A percentile compares a stretch with the other conserved stretches of the same genome.
Evolutionary conservation across 352 stramenopile genomes (phyloP).

Genomic region (Globisporangium viniferum): DNA sequence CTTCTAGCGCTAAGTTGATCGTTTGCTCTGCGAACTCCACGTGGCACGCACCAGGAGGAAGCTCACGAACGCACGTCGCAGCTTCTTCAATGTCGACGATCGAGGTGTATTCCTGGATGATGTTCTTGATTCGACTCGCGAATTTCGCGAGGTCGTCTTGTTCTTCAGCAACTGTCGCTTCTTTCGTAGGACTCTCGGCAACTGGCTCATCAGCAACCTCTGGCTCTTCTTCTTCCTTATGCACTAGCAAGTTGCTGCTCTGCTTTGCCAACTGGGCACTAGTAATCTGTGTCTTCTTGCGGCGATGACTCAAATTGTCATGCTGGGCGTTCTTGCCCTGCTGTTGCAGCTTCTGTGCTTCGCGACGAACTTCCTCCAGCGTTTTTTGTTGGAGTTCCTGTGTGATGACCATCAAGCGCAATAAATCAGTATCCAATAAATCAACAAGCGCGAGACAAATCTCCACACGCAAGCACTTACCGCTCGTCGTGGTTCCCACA

Average conservation of each 20-base stretch:
- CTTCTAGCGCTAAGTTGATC: constrained; percentile 69
- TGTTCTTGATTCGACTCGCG: constrained; percentile 80
- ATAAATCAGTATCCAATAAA: not conserved
- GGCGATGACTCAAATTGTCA: constrained; percentile 67
- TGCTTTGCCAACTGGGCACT: constrained; percentile 78
- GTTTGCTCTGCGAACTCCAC: constrained; percentile 69
- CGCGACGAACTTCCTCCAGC: constrained; percentile 75
- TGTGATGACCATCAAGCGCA: not conserved
- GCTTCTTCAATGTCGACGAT: constrained; percentile 80
- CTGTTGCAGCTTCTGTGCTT: constrained; percentile 79
- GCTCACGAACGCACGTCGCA: constrained; percentile 61
- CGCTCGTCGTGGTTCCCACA: constrained; percentile 83
- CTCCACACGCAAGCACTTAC: constrained; percentile 16
- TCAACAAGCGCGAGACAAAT: not conserved
- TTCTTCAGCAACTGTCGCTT: constrained; percentile 5
- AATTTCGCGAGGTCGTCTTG: constrained; percentile 40
- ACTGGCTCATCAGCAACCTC: constrained; percentile 14
- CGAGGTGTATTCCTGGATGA: constrained; percentile 82
- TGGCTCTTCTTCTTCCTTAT: constrained; percentile 22
- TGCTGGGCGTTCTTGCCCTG: constrained; percentile 88
- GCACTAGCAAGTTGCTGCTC: constrained; percentile 75
- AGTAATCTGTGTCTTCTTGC: constrained; percentile 74
- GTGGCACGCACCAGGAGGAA: constrained; percentile 45
- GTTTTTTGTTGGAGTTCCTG: constrained; percentile 87
- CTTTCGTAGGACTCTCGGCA: not conserved